Base-by-base conservation (phyloP, 768 basidiomycete species). In the Rhizopogon vulgaris region DNA sequence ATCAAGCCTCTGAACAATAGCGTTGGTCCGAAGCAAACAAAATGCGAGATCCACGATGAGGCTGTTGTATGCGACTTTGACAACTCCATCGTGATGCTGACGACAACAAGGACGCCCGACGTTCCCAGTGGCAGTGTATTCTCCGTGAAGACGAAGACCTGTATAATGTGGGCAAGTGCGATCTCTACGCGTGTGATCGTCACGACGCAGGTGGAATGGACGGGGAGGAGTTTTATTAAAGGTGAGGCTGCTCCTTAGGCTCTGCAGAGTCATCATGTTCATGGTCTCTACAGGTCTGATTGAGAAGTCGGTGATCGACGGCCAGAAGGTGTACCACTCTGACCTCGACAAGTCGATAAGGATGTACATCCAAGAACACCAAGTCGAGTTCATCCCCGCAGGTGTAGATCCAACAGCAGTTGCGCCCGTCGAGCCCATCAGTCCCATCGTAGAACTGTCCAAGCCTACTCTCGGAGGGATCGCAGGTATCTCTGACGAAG, bases 81-180 rank as follows among this genome's bases (percentile, higher is more conserved):
- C 38, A 79, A 91, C 54, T 89, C 86, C 58, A 78, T 94, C 38
- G 75, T 79, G 40, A 91, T 85, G 63, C 57, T 95, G 17, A 97
- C 95, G 18, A 94, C 90, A 12, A 98, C 96, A 25, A 77, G 80
- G 52, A 94, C 92, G 4, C 95, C 94, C 0, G 95, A 98, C 52
- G 94, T 97, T 4, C 96, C 96, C 0, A 90, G 88, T 56, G 96
- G 96, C 1, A 81, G 87, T 3, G 91, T 90, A 38, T 99, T 98
- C 66, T 75, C 84, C 7, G 94, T 98, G 54, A 96, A 94, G 78
- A 97, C 95, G 14, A 73, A 84, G 59, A 96, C 94, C 11, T 97
- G 95, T 64, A 76, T 98, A 42, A 98, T 82, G 76, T 99, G 94
- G 94, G 94, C 92, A 10, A 85, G 87, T 48, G 71, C 78, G 3